A percentile compares a stretch with the other conserved stretches of the same genome.
Conservation (phyloP, 192 early-diverging fungal genomes). For the Coemansia sp. region DNA sequence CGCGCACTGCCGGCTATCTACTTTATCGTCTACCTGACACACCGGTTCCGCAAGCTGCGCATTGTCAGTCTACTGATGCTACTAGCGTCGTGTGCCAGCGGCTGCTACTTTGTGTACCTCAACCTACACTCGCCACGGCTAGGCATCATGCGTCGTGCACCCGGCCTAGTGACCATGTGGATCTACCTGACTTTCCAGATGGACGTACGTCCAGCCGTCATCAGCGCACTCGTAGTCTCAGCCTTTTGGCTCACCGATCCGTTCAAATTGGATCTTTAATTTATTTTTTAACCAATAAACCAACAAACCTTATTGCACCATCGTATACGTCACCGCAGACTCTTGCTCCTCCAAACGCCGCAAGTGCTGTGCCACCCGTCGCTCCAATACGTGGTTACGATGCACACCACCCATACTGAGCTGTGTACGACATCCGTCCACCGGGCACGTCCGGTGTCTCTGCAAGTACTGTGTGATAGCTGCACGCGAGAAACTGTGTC, state of each 20-base stretch:
- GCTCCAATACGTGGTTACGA: constrained; percentile 43
- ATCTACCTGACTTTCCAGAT: constrained; percentile 53
- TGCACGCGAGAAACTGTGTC: constrained; percentile 53
- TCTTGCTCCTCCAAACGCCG: constrained; percentile 31
- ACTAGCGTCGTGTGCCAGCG: constrained; percentile 46
- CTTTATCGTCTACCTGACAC: constrained; percentile 59
- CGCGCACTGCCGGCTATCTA: constrained; percentile 47
- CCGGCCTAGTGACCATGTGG: constrained; percentile 68
- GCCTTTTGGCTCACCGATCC: constrained; percentile 39
- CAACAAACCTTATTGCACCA: constrained; percentile 13
- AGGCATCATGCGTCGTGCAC: constrained; percentile 68
- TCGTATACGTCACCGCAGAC: constrained; percentile 25
- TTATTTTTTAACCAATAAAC: neutral
- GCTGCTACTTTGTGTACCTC: constrained; percentile 63
- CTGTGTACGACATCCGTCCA: constrained; percentile 51
- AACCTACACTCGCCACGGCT: constrained; percentile 61
- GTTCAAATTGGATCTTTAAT: constrained; percentile 11
- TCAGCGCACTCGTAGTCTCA: constrained; percentile 22
- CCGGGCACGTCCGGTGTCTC: constrained; percentile 17
- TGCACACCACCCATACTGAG: no score
- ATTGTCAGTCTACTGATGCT: constrained; percentile 54
- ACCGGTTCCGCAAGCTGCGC: constrained; percentile 50
- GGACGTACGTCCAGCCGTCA: constrained; percentile 37
- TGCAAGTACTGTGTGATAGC: constrained; percentile 33
- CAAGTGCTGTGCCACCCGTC: constrained; percentile 47